Conservation (phyloP, 2,329 filamentous ascomycete species). For the Stylonectria norvegica region DNA sequence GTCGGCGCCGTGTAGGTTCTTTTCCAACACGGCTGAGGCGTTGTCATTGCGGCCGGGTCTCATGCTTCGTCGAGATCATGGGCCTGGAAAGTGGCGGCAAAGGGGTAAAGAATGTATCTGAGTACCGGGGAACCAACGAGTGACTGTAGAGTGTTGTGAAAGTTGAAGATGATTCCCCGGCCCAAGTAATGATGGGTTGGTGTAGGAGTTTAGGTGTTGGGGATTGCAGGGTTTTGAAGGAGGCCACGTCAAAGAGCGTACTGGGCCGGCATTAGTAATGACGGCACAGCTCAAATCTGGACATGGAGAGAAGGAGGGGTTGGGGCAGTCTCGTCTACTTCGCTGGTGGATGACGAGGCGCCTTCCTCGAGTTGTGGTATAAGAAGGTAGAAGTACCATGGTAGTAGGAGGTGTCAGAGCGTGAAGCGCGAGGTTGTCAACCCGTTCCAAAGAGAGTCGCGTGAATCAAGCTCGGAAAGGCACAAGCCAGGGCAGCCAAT, state of each 20-base stretch:
- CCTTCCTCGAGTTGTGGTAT: too few relatives aligned
- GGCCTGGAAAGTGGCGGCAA: constrained; percentile 4
- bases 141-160: constrained; percentile 2
- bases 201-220: background rate
- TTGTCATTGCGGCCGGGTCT: constrained; percentile 27
- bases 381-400: too few relatives aligned
- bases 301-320: too few relatives aligned
- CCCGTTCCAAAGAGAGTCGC: too few relatives aligned
- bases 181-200: constrained; percentile 4
- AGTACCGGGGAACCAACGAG: background rate
- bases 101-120: constrained; percentile 3
- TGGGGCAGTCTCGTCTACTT: too few relatives aligned
- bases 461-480: too few relatives aligned
- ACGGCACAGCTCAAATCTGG: background rate
- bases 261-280: background rate
- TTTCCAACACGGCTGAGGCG: constrained; percentile 42
- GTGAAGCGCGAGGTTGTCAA: too few relatives aligned
- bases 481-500: too few relatives aligned
- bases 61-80: constrained; percentile 31
- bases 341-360: too few relatives aligned
- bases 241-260: background rate
- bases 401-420: too few relatives aligned
- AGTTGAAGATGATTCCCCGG: constrained; percentile 4
- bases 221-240: background rate
- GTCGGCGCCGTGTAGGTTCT: constrained; percentile 43